Percentiles rank a stretch among this genome's conserved stretches.
Conservation (phyloP, 78 protist species). For the Acrasis kona region DNA sequence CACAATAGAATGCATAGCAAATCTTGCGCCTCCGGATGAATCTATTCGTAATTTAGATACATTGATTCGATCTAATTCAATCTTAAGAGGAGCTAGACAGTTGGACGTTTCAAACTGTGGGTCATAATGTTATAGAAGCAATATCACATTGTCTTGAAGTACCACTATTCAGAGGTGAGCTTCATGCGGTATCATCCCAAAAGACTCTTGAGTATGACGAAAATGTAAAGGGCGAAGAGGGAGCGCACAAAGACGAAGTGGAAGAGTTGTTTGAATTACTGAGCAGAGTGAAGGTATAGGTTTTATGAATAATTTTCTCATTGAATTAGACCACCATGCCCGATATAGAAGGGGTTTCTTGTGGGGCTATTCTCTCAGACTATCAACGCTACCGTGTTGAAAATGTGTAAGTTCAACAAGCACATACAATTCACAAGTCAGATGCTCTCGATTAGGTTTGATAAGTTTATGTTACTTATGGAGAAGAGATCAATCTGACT, state of each 20-base stretch:
- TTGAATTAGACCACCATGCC: conserved; percentile 23
- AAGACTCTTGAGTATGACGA: conserved; percentile 14
- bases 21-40: conserved; percentile 47
- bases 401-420: conserved; percentile 31
- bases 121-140: conserved; percentile 40
- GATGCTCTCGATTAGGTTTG: conserved; percentile 69
- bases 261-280: conserved; percentile 75
- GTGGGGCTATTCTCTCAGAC: conserved; percentile 88
- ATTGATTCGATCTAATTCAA: not conserved
- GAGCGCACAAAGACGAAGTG: conserved; percentile 45
- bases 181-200: conserved; percentile 31
- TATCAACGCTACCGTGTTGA: conserved; percentile 93
- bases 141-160: conserved; percentile 41
- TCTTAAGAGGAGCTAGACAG: conserved; percentile 80
- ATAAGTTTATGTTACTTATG: conserved; percentile 68
- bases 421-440: no score
- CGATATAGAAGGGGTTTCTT: conserved; percentile 64
- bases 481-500: conserved; percentile 61
- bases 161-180: conserved; percentile 54
- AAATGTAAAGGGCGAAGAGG: conserved; percentile 48
- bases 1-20: conserved; percentile 72
- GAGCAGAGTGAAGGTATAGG: not conserved
- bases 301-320: not conserved
- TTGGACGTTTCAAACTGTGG: conserved; percentile 91
- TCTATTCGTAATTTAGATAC: not conserved